phyloP scores from a whole-genome alignment of 2,329 filamentous ascomycete genomes.

The Geosmithia morbida region DNA sequence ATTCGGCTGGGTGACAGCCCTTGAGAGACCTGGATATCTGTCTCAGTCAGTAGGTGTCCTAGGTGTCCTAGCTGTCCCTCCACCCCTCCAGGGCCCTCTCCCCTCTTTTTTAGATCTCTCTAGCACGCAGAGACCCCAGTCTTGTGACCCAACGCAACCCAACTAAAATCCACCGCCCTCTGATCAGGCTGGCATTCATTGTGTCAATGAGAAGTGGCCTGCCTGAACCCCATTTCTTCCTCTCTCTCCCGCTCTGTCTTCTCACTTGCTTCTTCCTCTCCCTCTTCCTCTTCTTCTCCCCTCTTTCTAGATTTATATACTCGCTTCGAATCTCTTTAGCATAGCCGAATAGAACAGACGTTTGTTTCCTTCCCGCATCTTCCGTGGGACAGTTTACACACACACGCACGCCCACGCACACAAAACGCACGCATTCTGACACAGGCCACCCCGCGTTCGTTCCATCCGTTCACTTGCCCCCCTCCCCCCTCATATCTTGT shows the following conservation, averaged over 20 bases:
- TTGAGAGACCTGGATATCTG: too few species aligned
- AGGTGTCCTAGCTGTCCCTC: too few species aligned
- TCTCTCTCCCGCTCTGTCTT: too few species aligned
- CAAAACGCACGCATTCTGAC: background rate
- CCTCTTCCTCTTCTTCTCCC: background rate
- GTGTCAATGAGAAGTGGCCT: background rate
- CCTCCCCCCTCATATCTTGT: too few species aligned
- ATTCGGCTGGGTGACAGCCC: too few species aligned
- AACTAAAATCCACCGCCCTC: slow-evolving; percentile 2
- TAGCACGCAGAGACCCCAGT: slow-evolving; percentile 1
- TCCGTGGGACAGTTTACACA: background rate
- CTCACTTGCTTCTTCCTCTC: background rate
- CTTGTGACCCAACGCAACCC: slow-evolving; percentile 5
- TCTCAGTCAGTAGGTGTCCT: too few species aligned
- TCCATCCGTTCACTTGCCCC: too few species aligned
- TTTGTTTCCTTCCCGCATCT: background rate
- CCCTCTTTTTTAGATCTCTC: background rate
- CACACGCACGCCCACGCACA: background rate
- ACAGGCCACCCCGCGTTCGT: background rate
- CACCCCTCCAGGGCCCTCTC: too few species aligned
- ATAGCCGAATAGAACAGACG: background rate
- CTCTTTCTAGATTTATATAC: slow-evolving; percentile 1
- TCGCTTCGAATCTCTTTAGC: background rate
- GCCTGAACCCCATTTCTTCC: background rate
- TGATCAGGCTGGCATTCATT: background rate